phyloP scores from a whole-genome alignment of 2,329 filamentous ascomycete species.

The Onygenales sp. region DNA sequence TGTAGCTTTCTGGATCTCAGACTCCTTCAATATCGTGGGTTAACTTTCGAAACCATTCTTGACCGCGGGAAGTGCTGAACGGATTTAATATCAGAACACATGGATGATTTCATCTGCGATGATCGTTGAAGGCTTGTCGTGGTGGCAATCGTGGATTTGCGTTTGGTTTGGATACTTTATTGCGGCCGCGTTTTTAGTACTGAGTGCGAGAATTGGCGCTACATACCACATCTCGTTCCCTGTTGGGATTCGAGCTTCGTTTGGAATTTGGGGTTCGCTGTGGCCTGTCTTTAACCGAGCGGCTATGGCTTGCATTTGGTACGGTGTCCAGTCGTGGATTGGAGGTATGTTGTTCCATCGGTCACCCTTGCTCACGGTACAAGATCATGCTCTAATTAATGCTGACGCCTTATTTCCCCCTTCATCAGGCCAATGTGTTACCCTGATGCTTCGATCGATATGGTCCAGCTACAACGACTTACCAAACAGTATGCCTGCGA shows the following conservation, averaged over 20 bases:
- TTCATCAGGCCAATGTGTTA: conserved; percentile 60
- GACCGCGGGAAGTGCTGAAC: not conserved
- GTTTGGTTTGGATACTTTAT: conserved; percentile 81
- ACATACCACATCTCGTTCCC: conserved; percentile 86
- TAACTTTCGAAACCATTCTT: not conserved
- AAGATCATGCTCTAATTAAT: not conserved
- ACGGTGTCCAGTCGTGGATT: conserved; percentile 77
- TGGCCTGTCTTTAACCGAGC: conserved; percentile 86
- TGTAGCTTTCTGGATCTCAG: conserved; percentile 77
- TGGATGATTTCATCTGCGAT: conserved; percentile 89
- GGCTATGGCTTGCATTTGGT: conserved; percentile 84
- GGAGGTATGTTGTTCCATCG: conserved; percentile 41
- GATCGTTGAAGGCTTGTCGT: conserved; percentile 67
- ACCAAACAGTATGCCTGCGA: conserved; percentile 55
- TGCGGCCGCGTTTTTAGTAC: conserved; percentile 62
- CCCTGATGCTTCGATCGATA: conserved; percentile 79
- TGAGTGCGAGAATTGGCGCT: conserved; percentile 75
- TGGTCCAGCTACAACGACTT: conserved; percentile 56
- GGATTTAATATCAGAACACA: conserved; percentile 50
- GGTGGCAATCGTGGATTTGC: conserved; percentile 88
- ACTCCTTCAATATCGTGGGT: conserved; percentile 67
- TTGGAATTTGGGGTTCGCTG: conserved; percentile 79
- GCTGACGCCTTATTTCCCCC: not conserved
- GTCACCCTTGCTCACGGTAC: too few species aligned
- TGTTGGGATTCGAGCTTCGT: conserved; percentile 65